These are phyloP conservation scores for Crithidia acanthocephali DNA, from an alignment of 208 protist genomes.

Conservation along the genomic window DNA sequence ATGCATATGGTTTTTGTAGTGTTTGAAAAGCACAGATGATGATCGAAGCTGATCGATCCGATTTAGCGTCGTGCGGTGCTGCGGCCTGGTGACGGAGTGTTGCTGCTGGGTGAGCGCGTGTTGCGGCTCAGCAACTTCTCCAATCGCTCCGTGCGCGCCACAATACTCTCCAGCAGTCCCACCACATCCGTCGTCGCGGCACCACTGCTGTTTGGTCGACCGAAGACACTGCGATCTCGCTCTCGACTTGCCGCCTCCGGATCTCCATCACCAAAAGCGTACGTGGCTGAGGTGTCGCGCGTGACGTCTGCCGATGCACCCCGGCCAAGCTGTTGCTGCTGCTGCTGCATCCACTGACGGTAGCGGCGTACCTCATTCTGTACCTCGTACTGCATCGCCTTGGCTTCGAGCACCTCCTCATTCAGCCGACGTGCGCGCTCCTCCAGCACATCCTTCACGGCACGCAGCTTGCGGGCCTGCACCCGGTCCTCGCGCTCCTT, in stretches of 20 bases:
- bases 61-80: background rate
- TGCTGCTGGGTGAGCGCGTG: background rate
- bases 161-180: constrained; percentile 40
- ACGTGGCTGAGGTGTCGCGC: background rate
- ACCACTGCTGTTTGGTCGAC: background rate
- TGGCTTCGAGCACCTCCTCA: constrained; percentile 46
- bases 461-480: constrained; percentile 39
- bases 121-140: constrained; percentile 33
- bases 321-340: background rate
- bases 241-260: too few relatives aligned
- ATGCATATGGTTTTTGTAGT: too few relatives aligned
- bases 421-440: constrained; percentile 63
- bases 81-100: constrained; percentile 1
- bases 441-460: constrained; percentile 61
- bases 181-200: constrained; percentile 20
- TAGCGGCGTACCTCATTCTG: constrained; percentile 42
- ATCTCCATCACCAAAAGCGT: background rate
- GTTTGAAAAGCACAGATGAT: too few relatives aligned
- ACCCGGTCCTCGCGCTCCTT: constrained; percentile 34
- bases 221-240: background rate
- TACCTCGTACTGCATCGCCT: constrained; percentile 40
- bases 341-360: background rate
- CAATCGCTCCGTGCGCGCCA: constrained; percentile 44
- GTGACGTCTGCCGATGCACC: background rate
- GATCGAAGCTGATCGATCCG: too few relatives aligned